A percentile compares a stretch with the other conserved stretches of the same genome.
Conservation (phyloP, 306 rosid species). For the Prosopis cineraria region DNA sequence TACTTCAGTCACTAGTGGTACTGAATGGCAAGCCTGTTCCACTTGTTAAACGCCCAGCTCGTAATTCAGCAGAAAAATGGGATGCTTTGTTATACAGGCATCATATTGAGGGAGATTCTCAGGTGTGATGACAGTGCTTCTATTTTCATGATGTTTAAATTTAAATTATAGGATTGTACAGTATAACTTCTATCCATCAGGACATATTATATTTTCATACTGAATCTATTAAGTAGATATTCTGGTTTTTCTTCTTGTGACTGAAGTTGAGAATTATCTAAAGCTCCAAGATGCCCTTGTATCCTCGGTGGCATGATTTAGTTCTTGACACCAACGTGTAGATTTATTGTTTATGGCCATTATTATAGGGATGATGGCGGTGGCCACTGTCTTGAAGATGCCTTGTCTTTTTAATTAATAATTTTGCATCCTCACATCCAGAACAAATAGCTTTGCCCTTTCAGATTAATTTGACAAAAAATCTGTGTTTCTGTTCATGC, state of each 20-base stretch:
- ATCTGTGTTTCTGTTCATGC: neutral
- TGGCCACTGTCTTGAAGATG: neutral
- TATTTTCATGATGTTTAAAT: neutral
- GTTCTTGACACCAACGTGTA: conserved; percentile 3
- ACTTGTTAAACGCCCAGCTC: conserved; percentile 79
- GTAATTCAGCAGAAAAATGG: conserved; percentile 87
- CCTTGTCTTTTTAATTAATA: neutral
- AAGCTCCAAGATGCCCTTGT: neutral
- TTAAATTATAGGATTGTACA: neutral
- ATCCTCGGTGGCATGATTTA: conserved; percentile 6
- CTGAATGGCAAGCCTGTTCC: conserved; percentile 66
- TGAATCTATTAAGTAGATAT: neutral
- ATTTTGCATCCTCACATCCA: neutral
- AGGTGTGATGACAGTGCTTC: conserved; percentile 49
- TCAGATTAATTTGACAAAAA: neutral
- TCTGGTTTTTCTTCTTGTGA: neutral
- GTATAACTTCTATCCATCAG: neutral
- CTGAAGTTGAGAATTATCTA: neutral
- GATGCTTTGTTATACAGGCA: conserved; percentile 86
- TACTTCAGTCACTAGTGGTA: conserved; percentile 70
- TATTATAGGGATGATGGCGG: neutral
- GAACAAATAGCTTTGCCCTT: neutral
- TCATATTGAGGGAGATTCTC: conserved; percentile 63
- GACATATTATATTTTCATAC: neutral
- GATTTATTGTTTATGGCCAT: conserved; percentile 9